Evolutionary conservation across 202 grass and related monocot genomes (phyloP).

Genomic region (Carex arenaria): DNA sequence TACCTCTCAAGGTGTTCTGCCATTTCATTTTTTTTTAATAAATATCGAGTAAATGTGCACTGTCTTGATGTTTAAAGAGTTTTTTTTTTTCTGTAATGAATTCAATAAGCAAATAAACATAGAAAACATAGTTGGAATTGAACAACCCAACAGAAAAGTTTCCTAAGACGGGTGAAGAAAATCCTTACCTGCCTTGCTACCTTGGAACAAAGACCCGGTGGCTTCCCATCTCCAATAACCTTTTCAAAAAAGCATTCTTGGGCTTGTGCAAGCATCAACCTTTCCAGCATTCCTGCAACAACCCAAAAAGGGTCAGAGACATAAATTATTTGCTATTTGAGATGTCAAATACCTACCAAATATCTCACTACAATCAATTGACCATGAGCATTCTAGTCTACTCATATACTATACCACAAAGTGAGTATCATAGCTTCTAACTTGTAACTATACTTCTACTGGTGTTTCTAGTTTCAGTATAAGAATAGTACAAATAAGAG

Average conservation of each 20-base stretch:
- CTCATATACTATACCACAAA: not conserved
- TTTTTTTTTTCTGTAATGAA: not conserved
- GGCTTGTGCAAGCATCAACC: constrained; percentile 92
- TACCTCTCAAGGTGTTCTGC: not conserved
- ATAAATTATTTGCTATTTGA: not conserved
- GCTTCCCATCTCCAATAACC: constrained; percentile 83
- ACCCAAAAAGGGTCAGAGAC: not conserved
- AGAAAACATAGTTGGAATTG: not conserved
- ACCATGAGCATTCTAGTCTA: not conserved
- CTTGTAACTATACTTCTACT: not conserved
- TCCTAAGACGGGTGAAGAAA: not conserved
- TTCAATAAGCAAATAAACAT: not conserved
- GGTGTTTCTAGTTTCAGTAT: not conserved
- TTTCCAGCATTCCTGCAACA: constrained; percentile 67
- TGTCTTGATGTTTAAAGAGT: not conserved
- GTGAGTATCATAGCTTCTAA: not conserved
- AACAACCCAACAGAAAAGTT: not conserved
- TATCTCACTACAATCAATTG: not conserved
- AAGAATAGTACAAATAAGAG: not conserved
- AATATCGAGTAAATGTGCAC: not conserved
- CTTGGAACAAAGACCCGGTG: constrained; percentile 74
- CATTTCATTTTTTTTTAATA: not conserved
- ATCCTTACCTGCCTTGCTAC: constrained; percentile 71
- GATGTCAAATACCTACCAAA: not conserved
- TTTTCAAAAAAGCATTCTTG: constrained; percentile 99